These are phyloP conservation scores for Pascua sp. DNA, from an alignment of 1,284 basidiomycete species.

Conservation along the genomic window DNA sequence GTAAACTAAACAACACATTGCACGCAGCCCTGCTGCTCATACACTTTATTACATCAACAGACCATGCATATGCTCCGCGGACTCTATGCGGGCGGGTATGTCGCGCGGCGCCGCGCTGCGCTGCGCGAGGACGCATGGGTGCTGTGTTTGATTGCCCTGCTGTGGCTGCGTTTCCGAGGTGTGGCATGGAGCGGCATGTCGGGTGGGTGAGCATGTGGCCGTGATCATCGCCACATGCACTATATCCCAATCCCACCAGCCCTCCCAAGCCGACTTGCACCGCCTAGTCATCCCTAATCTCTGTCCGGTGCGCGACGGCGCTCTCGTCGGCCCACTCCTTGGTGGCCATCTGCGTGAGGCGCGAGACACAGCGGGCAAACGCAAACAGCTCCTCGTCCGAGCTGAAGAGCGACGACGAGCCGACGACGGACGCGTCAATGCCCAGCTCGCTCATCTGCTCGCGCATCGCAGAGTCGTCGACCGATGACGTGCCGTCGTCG, in stretches of 20 bases:
- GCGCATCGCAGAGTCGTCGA: conserved; percentile 67
- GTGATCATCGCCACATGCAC: no score
- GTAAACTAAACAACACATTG: no score
- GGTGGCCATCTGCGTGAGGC: conserved; percentile 77
- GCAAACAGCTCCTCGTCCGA: conserved; percentile 94
- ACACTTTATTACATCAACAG: no score
- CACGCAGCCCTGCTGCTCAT: no score
- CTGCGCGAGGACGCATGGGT: no score
- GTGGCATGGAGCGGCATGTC: neutral
- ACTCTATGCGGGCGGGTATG: no score
- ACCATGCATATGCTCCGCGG: no score
- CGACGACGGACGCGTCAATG: conserved; percentile 68
- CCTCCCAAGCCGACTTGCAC: neutral
- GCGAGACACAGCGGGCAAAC: conserved; percentile 85
- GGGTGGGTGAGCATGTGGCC: no score
- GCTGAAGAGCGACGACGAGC: conserved; percentile 78
- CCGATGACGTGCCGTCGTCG: conserved; percentile 55
- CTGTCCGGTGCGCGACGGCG: conserved; percentile 8
- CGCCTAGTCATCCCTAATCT: neutral
- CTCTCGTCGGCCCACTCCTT: conserved; percentile 26
- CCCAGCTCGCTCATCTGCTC: conserved; percentile 58
- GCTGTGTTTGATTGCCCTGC: no score
- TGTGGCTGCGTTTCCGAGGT: neutral
- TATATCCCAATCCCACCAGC: no score
- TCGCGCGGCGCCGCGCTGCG: no score